Base-by-base conservation (phyloP, 192 early-diverging fungal genomes). In the Coemansia brasiliensis region DNA sequence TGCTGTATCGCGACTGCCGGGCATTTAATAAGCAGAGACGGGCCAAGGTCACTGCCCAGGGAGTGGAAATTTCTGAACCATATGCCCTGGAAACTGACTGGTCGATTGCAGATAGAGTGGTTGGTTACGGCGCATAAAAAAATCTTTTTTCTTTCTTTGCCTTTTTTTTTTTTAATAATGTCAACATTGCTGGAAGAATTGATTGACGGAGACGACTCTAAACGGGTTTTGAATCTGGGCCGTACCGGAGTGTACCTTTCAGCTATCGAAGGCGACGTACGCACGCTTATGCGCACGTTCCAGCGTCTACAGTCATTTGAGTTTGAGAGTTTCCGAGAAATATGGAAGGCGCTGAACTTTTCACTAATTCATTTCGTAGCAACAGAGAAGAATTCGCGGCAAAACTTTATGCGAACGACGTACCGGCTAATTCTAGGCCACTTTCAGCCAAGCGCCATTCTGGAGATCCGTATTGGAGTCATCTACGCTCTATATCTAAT, bases 1-100 rank as follows among this genome's bases (percentile, higher is more conserved):
- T 97, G 57, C 95, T 85, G 62, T 97, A 95, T 86, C 85, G 96
- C 73, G 96, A 99, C 73, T 91, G 92, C 40, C 77, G 93, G 72
- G 86, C 91, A 51, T 67, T 93, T 72, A 96, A 97, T 83, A 94
- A 89, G 91, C 85, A 94, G 68, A 91, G 93, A 87, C 82, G 89
- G 35, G 95, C 93, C 16, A 99, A 87, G 65, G 86, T 97, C 62
- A 95, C 89, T 13, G 86, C 80, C 15, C 67, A 80, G 35, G 95
- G 96, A 42, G 81, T 91, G 29, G 84, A 86, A 44, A 90, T 97
- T 61, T 89, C 86, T 15, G 93, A 90, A 54, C 93, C 96, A 49
- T 92, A 94, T 79, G 74, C 83, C 26, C 83, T 96, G 15, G 82
- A 84, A 17, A 92, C 92, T n/a, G 88, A 96, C 67, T 99, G 95